A percentile compares a stretch with the other conserved stretches of the same genome.
phyloP scores from a whole-genome alignment of 192 early-diverging fungal genomes.

The Backusella tarrabulga region DNA sequence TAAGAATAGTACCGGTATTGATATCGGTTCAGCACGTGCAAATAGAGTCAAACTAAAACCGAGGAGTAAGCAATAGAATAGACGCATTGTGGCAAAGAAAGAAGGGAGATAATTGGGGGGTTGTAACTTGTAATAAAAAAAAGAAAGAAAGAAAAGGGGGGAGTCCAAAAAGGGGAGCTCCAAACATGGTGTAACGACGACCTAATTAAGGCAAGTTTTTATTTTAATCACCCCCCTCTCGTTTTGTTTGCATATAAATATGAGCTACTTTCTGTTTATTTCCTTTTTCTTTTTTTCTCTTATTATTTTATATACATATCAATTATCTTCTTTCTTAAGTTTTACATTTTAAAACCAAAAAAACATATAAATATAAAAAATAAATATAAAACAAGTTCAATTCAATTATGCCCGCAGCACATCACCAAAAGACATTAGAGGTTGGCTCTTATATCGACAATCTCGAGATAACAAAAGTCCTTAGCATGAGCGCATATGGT shows the following conservation, averaged over 20 bases:
- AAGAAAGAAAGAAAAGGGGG: not conserved
- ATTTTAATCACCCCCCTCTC: not conserved
- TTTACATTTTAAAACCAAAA: not conserved
- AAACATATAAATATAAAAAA: not conserved
- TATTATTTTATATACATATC: not conserved
- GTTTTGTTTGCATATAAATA: slow-evolving; percentile 16
- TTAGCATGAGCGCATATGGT: slow-evolving; percentile 75
- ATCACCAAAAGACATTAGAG: not conserved
- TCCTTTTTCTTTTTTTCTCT: slow-evolving; percentile 2
- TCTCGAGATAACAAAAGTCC: slow-evolving; percentile 45
- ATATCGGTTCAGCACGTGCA: slow-evolving; percentile 9
- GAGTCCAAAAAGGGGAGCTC: not conserved
- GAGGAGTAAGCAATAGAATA: not conserved
- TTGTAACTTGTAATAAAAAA: not conserved
- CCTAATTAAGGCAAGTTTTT: not conserved
- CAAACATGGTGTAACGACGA: not conserved
- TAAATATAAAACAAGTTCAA: not conserved
- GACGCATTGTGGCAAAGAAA: slow-evolving; percentile 6
- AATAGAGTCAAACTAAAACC: slow-evolving; percentile 1
- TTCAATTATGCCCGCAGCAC: not conserved
- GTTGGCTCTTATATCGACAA: slow-evolving; percentile 38
- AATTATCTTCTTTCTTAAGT: not conserved
- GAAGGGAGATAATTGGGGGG: not conserved
- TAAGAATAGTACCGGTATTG: slow-evolving; percentile 7
- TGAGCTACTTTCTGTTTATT: not conserved